Evolutionary conservation across 2,329 filamentous ascomycete genomes (phyloP), one percentile per base, ranked within the genome.

Genomic region (Penicillium capsulatum): DNA sequence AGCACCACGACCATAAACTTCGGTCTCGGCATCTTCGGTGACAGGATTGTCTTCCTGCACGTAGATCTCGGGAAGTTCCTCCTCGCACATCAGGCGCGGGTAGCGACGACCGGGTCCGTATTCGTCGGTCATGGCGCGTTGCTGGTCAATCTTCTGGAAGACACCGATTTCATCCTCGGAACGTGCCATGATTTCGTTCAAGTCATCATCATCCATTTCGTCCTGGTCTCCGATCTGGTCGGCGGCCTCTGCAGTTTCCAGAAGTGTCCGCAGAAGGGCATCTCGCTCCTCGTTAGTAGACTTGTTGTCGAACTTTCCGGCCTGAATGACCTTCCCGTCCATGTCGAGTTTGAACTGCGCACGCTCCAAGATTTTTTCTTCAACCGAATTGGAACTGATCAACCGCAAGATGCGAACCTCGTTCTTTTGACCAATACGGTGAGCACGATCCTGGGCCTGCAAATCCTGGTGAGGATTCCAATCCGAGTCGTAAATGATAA

Each of bases 381-480:
- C 92, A 2, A 98, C 90, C 0, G 92, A 97, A 58, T 94, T 95
- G 7, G 89, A 94, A 51, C 85, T 96, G 66, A 98, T 97, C 31
- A 98, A 76, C 66, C 92, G 84, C 44, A 98, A 71, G 64, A 98
- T 98, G 56, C 92, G 86, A 40, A 98, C 92, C 67, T 98, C 92
- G 57, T 98, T 98, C 81, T 98, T 98, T 67, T 98, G 92, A 47
- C 92, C 92, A 53, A 98, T 98, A 84, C 92, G 91, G 81, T 98
- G 92, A 32, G 92, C 92, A 83, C 92, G 92, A 84, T 98, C 92
- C 64, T 98, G 92, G 10, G 92, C 92, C 67, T 98, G 92, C 67
- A 98, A 74, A 85, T 98, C 92, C 67, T 98, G 92, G 64, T 97
- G 91, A 62, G 92, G 92, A 67, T 98, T 98, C 92, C 92, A 98